Evolutionary conservation across 768 basidiomycete genomes (phyloP).

Genomic region (Kwoniella mangroviensis): DNA sequence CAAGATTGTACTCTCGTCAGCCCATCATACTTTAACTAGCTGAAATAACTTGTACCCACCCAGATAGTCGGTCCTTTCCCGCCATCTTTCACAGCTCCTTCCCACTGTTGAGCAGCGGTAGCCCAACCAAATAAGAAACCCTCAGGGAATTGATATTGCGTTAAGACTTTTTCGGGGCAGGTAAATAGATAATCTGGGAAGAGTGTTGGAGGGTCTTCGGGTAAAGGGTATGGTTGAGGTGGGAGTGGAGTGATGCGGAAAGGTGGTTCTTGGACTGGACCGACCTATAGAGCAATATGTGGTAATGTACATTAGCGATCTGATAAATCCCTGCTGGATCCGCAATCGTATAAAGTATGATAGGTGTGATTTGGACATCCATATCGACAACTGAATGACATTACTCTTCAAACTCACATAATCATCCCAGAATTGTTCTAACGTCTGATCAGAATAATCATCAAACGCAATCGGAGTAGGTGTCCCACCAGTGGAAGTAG

Average conservation of each 20-base stretch:
- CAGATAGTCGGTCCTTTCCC: slow-evolving; percentile 54
- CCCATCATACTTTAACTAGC: background rate
- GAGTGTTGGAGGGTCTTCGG: slow-evolving; percentile 20
- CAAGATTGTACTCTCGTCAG: background rate
- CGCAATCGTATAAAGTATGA: background rate
- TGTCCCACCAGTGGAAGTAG: slow-evolving; percentile 18
- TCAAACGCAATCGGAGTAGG: slow-evolving; percentile 3
- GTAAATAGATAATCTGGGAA: slow-evolving; percentile 24
- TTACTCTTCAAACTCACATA: slow-evolving; percentile 16
- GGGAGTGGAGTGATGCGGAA: slow-evolving; percentile 16
- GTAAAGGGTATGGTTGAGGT: slow-evolving; percentile 29
- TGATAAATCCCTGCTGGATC: background rate
- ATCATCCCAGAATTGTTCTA: slow-evolving; percentile 27
- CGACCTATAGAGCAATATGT: slow-evolving; percentile 9
- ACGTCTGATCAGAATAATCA: slow-evolving; percentile 10
- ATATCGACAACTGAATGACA: background rate
- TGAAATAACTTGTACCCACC: slow-evolving; percentile 51
- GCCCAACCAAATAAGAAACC: slow-evolving; percentile 65
- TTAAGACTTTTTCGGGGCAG: slow-evolving; percentile 61
- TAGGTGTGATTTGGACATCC: background rate
- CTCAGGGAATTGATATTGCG: slow-evolving; percentile 61
- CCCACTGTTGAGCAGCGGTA: slow-evolving; percentile 65
- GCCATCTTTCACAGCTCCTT: slow-evolving; percentile 59
- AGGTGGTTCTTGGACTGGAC: slow-evolving; percentile 22
- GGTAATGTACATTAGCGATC: background rate